Conservation (phyloP, 2,329 filamentous ascomycete species). For the Dothistroma pini region DNA sequence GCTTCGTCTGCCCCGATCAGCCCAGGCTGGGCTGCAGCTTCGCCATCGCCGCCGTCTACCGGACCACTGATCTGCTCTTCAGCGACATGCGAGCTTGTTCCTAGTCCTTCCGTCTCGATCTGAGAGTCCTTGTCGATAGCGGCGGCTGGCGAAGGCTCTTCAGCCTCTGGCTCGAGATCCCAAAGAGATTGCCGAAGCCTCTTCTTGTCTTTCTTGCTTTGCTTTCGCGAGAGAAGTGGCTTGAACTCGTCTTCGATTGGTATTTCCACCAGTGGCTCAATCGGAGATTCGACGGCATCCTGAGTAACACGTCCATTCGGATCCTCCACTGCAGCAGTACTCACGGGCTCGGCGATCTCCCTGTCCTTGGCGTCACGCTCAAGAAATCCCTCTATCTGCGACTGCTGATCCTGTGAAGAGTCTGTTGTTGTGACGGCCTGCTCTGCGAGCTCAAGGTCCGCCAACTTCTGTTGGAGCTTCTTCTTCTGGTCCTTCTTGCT, state of each 20-base stretch:
- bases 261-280: not conserved
- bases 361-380: not conserved
- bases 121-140: not conserved
- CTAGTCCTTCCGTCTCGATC: constrained; percentile 15
- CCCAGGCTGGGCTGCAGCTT: too few species aligned
- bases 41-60: too few species aligned
- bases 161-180: constrained; percentile 8
- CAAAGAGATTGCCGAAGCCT: constrained; percentile 3
- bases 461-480: constrained; percentile 16
- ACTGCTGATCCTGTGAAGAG: too few species aligned
- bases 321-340: not conserved
- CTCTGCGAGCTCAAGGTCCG: constrained; percentile 5
- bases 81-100: not conserved
- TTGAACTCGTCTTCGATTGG: constrained; percentile 2
- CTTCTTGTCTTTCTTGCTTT: constrained; percentile 28
- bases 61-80: not conserved
- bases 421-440: not conserved
- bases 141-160: not conserved
- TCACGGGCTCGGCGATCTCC: not conserved
- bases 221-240: constrained; percentile 5
- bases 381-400: not conserved
- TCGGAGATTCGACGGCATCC: not conserved
- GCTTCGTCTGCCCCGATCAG: too few species aligned
- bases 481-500: constrained; percentile 43
- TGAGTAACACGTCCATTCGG: not conserved